Conservation (phyloP, 495 filamentous ascomycete genomes). For the Cairneyella variabilis region DNA sequence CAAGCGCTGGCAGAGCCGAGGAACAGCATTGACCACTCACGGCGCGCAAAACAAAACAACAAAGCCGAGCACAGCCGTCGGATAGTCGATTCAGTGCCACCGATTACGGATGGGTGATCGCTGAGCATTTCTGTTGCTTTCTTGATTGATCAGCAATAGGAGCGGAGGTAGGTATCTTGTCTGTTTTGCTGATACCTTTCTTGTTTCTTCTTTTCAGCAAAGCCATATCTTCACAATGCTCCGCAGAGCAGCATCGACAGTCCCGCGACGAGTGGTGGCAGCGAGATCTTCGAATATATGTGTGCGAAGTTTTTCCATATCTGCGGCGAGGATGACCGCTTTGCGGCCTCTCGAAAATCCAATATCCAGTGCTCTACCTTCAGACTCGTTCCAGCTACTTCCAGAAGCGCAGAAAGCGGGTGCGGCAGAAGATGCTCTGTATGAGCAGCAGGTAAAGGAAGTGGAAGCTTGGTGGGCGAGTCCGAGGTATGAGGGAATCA, state of each 20-base stretch:
- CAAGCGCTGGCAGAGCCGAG: slow-evolving; percentile 13
- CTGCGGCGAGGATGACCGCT: slow-evolving; percentile 26
- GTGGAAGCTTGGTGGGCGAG: slow-evolving; percentile 86
- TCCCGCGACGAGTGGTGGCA: slow-evolving; percentile 29
- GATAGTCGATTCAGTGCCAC: neutral
- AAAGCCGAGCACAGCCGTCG: slow-evolving; percentile 19
- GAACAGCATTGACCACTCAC: slow-evolving; percentile 17
- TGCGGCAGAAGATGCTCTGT: slow-evolving; percentile 75
- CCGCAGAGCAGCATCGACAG: slow-evolving; percentile 30
- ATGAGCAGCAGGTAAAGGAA: slow-evolving; percentile 71
- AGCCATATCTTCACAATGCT: slow-evolving; percentile 28
- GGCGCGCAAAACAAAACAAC: neutral
- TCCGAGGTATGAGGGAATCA: slow-evolving; percentile 82
- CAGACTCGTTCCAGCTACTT: slow-evolving; percentile 78
- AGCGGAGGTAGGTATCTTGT: neutral
- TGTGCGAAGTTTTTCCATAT: slow-evolving; percentile 23
- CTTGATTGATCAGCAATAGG: slow-evolving; percentile 5
- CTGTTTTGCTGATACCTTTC: slow-evolving; percentile 3
- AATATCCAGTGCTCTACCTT: slow-evolving; percentile 52
- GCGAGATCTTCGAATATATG: slow-evolving; percentile 15
- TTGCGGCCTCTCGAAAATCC: slow-evolving; percentile 34
- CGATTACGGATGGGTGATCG: slow-evolving; percentile 12
- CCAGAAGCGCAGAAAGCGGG: slow-evolving; percentile 68
- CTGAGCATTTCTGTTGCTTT: neutral
- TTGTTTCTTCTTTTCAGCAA: slow-evolving; percentile 13